A percentile compares a stretch with the other conserved stretches of the same genome.
phyloP scores from a whole-genome alignment of 2,329 filamentous ascomycete species.

The Diaporthe batatas region DNA sequence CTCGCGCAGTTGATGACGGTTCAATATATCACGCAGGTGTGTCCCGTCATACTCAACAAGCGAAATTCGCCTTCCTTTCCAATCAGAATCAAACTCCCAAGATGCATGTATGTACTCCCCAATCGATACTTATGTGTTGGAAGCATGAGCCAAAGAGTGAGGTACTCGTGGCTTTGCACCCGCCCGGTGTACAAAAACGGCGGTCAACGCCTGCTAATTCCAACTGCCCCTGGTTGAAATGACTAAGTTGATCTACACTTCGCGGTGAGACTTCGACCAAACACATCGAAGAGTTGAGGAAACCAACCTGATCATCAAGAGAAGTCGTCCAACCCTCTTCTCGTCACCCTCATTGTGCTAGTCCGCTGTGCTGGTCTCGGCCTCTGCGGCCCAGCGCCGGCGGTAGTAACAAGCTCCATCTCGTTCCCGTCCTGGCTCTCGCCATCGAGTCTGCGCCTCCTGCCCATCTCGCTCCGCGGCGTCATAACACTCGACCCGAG shows the following conservation, averaged over 20 bases:
- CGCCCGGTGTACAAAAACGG: neutral
- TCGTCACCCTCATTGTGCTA: conserved; percentile 39
- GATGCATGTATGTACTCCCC: conserved; percentile 9
- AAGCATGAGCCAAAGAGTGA: neutral
- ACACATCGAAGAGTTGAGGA: neutral
- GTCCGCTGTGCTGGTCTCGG: conserved; percentile 22
- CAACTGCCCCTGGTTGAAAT: neutral
- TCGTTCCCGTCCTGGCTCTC: conserved; percentile 30
- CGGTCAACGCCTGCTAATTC: neutral
- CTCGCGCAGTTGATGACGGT: neutral
- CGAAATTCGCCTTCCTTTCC: neutral
- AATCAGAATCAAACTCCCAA: neutral
- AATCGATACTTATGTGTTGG: neutral
- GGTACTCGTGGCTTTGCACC: neutral
- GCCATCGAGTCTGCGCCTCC: conserved; percentile 36
- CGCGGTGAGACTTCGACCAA: neutral
- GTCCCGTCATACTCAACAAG: neutral
- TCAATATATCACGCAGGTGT: neutral
- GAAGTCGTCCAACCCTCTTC: conserved; percentile 31
- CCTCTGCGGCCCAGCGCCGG: conserved; percentile 20
- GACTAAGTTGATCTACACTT: neutral
- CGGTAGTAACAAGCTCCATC: conserved; percentile 35
- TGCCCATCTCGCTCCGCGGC: conserved; percentile 40
- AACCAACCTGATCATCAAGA: neutral
- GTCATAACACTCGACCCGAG: conserved; percentile 29